Percentiles rank a stretch among this genome's conserved stretches.
phyloP scores from a whole-genome alignment of 2,329 filamentous ascomycete genomes.

The Colletotrichum tabaci region DNA sequence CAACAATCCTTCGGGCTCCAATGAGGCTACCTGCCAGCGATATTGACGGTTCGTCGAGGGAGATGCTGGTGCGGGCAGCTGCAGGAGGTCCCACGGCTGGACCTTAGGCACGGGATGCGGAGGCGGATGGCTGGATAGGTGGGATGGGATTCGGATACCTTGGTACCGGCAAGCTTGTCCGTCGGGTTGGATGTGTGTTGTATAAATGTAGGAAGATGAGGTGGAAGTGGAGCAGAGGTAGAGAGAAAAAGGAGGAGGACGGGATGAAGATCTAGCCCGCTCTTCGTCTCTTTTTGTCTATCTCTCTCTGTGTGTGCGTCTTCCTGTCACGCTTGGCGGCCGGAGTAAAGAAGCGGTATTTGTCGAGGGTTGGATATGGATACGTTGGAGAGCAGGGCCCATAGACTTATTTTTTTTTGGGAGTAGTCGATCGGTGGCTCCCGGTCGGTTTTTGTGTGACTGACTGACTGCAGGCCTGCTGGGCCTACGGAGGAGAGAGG shows the following conservation, averaged over 20 bases:
- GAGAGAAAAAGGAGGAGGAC: conserved; percentile 43
- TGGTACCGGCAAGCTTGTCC: conserved; percentile 17
- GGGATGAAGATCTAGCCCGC: conserved; percentile 31
- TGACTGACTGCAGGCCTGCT: conserved; percentile 44
- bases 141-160: background rate
- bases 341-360: conserved; percentile 43
- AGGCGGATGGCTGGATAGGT: conserved; percentile 30
- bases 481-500: conserved; percentile 48
- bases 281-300: conserved; percentile 27
- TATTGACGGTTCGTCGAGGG: conserved; percentile 59
- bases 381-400: conserved; percentile 48
- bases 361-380: conserved; percentile 32
- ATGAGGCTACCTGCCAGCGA: conserved; percentile 66
- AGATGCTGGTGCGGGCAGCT: conserved; percentile 60
- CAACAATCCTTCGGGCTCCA: conserved; percentile 58
- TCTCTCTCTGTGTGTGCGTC: conserved; percentile 17
- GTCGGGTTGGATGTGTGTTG: conserved; percentile 11
- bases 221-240: conserved; percentile 28
- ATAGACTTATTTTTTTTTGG: conserved; percentile 47
- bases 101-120: conserved; percentile 51
- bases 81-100: conserved; percentile 57
- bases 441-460: conserved; percentile 66
- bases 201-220: conserved; percentile 27
- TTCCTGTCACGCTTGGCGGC: conserved; percentile 31
- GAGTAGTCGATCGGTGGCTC: conserved; percentile 57